Conservation (phyloP, 108 stramenopile species). For the Skeletonema tropicum region DNA sequence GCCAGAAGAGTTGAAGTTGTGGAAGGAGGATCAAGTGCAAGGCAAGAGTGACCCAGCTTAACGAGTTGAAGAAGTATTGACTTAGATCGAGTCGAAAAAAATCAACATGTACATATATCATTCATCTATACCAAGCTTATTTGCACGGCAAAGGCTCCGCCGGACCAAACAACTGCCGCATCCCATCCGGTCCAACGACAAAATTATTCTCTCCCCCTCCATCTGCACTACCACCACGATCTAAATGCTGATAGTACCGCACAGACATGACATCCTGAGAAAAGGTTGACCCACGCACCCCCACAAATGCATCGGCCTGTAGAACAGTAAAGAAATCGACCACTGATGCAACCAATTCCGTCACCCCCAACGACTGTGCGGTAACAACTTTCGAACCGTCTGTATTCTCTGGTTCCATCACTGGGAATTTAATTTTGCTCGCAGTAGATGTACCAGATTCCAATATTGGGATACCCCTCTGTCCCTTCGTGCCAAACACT, state of each 20-base stretch:
- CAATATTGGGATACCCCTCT: conserved; percentile 49
- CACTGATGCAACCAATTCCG: conserved; percentile 59
- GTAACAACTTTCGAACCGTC: conserved; percentile 20
- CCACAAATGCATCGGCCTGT: conserved; percentile 63
- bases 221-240: conserved; percentile 1
- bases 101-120: background rate
- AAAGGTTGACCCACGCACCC: conserved; percentile 60
- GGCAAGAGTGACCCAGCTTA: no score
- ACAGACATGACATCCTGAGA: conserved; percentile 73
- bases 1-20: no score
- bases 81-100: no score
- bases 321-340: conserved; percentile 74
- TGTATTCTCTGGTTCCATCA: conserved; percentile 29
- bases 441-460: conserved; percentile 59
- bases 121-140: background rate
- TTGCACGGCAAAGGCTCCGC: conserved; percentile 8
- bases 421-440: conserved; percentile 33
- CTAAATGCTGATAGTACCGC: conserved; percentile 61
- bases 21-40: no score
- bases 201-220: conserved; percentile 16
- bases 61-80: no score
- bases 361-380: conserved; percentile 23
- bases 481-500: background rate
- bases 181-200: conserved; percentile 32
- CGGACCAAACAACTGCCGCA: conserved; percentile 27